Evolutionary conservation across 2,329 filamentous ascomycete genomes (phyloP), one percentile per base, ranked within the genome.

Genomic region (Corinectria fuckeliana): DNA sequence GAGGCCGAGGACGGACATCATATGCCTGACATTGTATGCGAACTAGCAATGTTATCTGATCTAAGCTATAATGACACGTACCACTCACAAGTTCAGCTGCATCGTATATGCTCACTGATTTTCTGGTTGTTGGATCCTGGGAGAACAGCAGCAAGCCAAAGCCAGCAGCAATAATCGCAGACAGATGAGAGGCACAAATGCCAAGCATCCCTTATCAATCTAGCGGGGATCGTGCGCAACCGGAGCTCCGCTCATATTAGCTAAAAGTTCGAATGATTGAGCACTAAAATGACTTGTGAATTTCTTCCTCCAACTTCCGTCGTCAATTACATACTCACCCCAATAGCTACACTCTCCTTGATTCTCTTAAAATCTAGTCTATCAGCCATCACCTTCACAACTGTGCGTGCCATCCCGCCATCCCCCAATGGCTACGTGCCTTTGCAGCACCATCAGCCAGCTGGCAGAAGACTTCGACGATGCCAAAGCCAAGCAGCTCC

Each of bases 401-500:
- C 14, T 16, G 6, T n/a, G n/a, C n/a, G n/a, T n/a, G n/a, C n/a
- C n/a, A n/a, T 5, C 9, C 34, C 14, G 18, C n/a, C 18, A 5
- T 38, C 34, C 8, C 34, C n/a, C 41, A 2, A 55, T 55, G 44
- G 36, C 42, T 54, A 49, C 61, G 36, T 70, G 68, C 38, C 58
- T 72, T 30, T 74, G 72, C 63, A 62, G 52, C 32, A 60, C 60
- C n/a, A 47, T 73, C 50, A 44, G 53, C 39, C 61, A 61, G 21
- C 47, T 74, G 55, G 62, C 68, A 36, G 56, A 60, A 38, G 45
- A 62, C 9, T 65, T 65, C 26, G 66, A 74, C 21, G 62, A 69
- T 16, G 50, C 25, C 11, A 58, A 54, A 25, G 70, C 70, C 21
- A 59, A 53, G 9, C 38, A 50, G 13, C 61, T 74, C 13, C 60